Conservation (phyloP, 495 filamentous ascomycete species). For the Penicillium taxi region DNA sequence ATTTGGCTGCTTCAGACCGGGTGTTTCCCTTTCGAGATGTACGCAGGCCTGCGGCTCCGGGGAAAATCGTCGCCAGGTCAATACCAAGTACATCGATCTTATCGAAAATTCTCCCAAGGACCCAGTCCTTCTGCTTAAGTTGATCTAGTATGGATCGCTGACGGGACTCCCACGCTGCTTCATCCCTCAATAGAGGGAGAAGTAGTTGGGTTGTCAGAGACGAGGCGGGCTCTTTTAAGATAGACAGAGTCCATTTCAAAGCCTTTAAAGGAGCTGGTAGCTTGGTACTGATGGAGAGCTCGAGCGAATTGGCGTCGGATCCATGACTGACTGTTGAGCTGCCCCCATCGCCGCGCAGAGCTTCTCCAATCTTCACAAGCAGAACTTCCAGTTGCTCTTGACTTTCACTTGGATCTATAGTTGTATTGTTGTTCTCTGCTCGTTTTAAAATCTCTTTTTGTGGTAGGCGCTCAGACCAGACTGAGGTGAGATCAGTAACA, state of each 20-base stretch:
- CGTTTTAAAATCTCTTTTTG: slow-evolving; percentile 54
- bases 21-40: slow-evolving; percentile 25
- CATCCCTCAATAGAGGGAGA: slow-evolving; percentile 58
- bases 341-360: slow-evolving; percentile 43
- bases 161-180: slow-evolving; percentile 43
- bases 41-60: slow-evolving; percentile 46
- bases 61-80: slow-evolving; percentile 64
- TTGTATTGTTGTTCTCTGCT: slow-evolving; percentile 57
- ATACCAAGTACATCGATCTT: slow-evolving; percentile 63
- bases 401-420: slow-evolving; percentile 81
- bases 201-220: slow-evolving; percentile 54
- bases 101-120: slow-evolving; percentile 68
- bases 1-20: slow-evolving; percentile 29
- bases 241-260: slow-evolving; percentile 58
- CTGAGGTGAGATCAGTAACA: slow-evolving; percentile 72
- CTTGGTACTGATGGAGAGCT: slow-evolving; percentile 49
- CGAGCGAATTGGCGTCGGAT: slow-evolving; percentile 31
- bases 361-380: slow-evolving; percentile 60
- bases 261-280: slow-evolving; percentile 61
- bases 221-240: slow-evolving; percentile 48
- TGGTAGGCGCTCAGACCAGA: slow-evolving; percentile 74
- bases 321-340: slow-evolving; percentile 23
- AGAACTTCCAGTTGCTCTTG: slow-evolving; percentile 62
- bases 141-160: slow-evolving; percentile 48
- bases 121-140: slow-evolving; percentile 68